phyloP scores from a whole-genome alignment of 768 basidiomycete species.

The Psilocybe tampanensis region DNA sequence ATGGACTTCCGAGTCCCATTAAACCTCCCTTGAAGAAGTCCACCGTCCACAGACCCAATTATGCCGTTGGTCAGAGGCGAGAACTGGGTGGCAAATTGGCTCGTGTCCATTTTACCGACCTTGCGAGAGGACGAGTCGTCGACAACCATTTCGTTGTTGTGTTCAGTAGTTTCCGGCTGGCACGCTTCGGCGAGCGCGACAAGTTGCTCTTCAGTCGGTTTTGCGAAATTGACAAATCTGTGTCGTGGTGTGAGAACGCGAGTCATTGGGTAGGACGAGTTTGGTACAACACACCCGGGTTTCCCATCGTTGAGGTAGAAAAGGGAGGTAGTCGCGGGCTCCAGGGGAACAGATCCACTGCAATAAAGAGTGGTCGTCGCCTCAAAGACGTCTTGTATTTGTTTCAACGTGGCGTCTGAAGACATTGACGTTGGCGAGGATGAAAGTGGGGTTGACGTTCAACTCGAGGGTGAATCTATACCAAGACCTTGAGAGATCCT shows the following conservation, averaged over 20 bases:
- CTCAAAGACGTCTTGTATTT: neutral
- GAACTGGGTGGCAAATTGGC: slow-evolving; percentile 36
- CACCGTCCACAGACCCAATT: slow-evolving; percentile 23
- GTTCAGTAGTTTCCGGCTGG: slow-evolving; percentile 26
- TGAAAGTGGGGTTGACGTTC: too few relatives aligned
- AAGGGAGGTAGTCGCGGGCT: neutral
- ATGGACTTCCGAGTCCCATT: slow-evolving; percentile 18
- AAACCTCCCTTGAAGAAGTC: slow-evolving; percentile 19
- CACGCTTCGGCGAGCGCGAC: slow-evolving; percentile 19
- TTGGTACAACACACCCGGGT: neutral
- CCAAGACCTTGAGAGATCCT: too few relatives aligned
- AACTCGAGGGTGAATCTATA: too few relatives aligned
- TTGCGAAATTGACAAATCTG: slow-evolving; percentile 37
- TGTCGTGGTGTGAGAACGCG: too few relatives aligned
- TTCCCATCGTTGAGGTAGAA: neutral
- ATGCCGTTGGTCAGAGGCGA: slow-evolving; percentile 19
- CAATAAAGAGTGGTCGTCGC: neutral
- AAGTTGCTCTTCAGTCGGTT: slow-evolving; percentile 6
- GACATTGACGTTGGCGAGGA: too few relatives aligned
- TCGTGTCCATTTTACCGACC: slow-evolving; percentile 41
- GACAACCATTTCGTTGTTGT: slow-evolving; percentile 22
- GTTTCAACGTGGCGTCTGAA: neutral
- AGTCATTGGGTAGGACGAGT: too few relatives aligned
- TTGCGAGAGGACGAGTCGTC: slow-evolving; percentile 28
- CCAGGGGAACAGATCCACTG: neutral